Base-by-base conservation (phyloP, 2,329 filamentous ascomycete species). In the Aschersonia sp. region DNA sequence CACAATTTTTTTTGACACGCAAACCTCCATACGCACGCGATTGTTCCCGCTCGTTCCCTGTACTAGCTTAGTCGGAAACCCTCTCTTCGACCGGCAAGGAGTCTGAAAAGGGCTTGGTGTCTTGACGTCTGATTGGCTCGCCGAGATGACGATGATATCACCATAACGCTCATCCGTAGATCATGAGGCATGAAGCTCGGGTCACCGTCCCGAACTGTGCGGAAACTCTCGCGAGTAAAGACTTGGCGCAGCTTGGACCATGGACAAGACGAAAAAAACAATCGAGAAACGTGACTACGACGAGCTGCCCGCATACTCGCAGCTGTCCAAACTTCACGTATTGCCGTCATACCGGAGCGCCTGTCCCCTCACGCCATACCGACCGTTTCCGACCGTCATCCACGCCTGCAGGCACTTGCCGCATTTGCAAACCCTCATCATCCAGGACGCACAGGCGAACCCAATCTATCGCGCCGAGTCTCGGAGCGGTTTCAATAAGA, bases 321-420 rank as follows among this genome's bases (percentile, higher is more conserved):
- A 46, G 12, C 45, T 46, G 4, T 38, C 45, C 28, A 30, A 46
- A 7, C 45, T 46, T 31, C 38, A 46, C 12, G 45, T 46, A 5
- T 38, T 46, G 7, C 45, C 45, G 5, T 46, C 45, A 7, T 46
- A 46, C 38, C n/a, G 30, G 35, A 46, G 45, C 38, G 45, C 45
- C 3, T 46, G 45, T 31, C 45, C 45, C 9, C 45, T 46, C 45
- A 42, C 40, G 30, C 45, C 45, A 30, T 42, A 46, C 38, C 35
- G 45, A 42, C 35, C 45, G 7, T 42, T 46, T 38, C 45, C 45
- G 4, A 5, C 29, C 9, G 30, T 9, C 20, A 31, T 46, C 5
- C 32, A 30, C 38, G 45, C 35, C 9, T 38, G 40, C 29, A 32
- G 40, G 20, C 38, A 38, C 35, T 30, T 46, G 32, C 41, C 45